Evolutionary conservation across 2,329 filamentous ascomycete genomes (phyloP).

Genomic region (Penicillium frequentans): DNA sequence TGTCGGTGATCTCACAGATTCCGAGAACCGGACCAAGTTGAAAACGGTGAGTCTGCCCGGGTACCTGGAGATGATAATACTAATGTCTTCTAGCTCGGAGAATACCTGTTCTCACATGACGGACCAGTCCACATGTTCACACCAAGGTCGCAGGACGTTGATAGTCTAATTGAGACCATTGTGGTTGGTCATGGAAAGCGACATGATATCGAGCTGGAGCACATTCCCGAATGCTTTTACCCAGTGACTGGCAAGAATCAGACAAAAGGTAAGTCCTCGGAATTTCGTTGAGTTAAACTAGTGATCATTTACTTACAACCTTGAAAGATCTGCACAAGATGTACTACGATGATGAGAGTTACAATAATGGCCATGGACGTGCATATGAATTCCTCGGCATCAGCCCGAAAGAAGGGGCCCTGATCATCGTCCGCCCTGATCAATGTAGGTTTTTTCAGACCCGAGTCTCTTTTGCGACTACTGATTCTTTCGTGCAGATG

Average conservation of each 20-base stretch:
- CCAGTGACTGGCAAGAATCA: constrained; percentile 57
- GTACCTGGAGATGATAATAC: neutral
- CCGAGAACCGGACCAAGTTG: constrained; percentile 30
- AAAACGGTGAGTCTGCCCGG: constrained; percentile 35
- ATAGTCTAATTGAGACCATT: constrained; percentile 59
- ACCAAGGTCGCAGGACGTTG: constrained; percentile 43
- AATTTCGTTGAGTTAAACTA: neutral
- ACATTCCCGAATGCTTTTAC: constrained; percentile 58
- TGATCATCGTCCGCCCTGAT: constrained; percentile 61
- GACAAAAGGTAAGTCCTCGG: constrained; percentile 50
- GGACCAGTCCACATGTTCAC: constrained; percentile 49
- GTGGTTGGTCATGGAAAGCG: constrained; percentile 55
- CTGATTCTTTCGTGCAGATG: constrained; percentile 27
- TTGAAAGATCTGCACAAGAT: constrained; percentile 57
- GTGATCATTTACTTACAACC: neutral
- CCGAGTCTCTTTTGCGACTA: neutral
- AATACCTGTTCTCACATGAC: constrained; percentile 40
- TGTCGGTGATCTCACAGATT: constrained; percentile 42
- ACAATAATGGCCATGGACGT: constrained; percentile 57
- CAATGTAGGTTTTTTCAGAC: constrained; percentile 49
- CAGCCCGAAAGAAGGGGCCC: constrained; percentile 44
- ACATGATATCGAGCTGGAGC: constrained; percentile 49
- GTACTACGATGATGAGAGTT: constrained; percentile 57
- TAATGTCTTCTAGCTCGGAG: constrained; percentile 31
- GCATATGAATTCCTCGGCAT: constrained; percentile 60